phyloP scores from a whole-genome alignment of 352 stramenopile species.

The Phytophthora melonis region DNA sequence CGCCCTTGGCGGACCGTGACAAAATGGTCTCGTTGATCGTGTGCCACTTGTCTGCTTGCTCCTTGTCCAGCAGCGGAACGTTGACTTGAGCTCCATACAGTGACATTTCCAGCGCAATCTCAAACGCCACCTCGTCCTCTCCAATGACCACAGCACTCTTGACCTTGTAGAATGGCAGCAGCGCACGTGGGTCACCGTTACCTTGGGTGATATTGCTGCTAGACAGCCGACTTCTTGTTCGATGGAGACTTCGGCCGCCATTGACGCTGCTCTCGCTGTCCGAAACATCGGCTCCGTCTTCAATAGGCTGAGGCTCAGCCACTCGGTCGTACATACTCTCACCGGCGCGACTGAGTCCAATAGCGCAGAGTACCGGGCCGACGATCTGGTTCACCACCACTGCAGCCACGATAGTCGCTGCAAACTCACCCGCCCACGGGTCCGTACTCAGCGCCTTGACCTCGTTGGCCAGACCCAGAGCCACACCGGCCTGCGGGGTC shows the following conservation, averaged over 20 bases:
- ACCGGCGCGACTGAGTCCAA: conserved; percentile 60
- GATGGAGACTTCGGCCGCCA: conserved; percentile 4
- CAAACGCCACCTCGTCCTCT: conserved; percentile 70
- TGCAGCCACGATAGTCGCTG: conserved; percentile 70
- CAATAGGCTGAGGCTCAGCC: conserved; percentile 11
- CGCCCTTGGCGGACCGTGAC: conserved; percentile 57
- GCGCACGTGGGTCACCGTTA: conserved; percentile 50
- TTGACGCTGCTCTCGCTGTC: conserved; percentile 22
- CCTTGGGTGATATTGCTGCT: conserved; percentile 38
- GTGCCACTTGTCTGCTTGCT: conserved; percentile 66
- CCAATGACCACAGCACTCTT: conserved; percentile 69
- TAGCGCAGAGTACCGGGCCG: conserved; percentile 66
- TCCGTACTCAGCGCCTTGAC: conserved; percentile 59
- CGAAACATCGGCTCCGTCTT: conserved; percentile 15
- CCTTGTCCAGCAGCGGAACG: conserved; percentile 66
- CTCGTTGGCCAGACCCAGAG: conserved; percentile 69
- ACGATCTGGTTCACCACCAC: conserved; percentile 83
- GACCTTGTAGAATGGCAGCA: conserved; percentile 63
- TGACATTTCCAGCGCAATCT: conserved; percentile 68
- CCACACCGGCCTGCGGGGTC: conserved; percentile 76
- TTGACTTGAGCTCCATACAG: conserved; percentile 71
- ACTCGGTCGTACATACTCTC: conserved; percentile 54
- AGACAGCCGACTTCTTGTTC: conserved; percentile 21
- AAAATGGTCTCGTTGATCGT: conserved; percentile 67
- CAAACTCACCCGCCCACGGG: conserved; percentile 64